Evolutionary conservation across 345 rosid species (phyloP), one percentile per base, ranked within the genome.

Genomic region (Camelina sativa): DNA sequence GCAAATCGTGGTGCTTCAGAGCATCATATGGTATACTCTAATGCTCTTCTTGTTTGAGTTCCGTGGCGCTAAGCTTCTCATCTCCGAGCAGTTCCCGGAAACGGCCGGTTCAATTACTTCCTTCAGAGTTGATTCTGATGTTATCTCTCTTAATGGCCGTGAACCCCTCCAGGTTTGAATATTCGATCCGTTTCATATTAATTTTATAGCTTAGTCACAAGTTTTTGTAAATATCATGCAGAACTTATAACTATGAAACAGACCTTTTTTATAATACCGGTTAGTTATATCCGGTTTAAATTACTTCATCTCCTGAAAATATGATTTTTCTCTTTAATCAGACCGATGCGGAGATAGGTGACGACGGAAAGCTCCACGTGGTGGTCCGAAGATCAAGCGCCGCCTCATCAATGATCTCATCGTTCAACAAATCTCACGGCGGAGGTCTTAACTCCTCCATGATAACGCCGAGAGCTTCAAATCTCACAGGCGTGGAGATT

Each of bases 1-100:
- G 63, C 97, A 91, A 57, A 85, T 91, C 54, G 97, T 91, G 19
- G 97, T 91, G n/a, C 58, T 89, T 41, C 94, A 91, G 67, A 86
- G 94, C 56, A 87, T 91, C 53, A 82, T 91, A 23, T 91, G 97
- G 97, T 91, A 89, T 73, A 91, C 97, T 1, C 78, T 91, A 13
- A 86, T 91, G 92, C 87, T 91, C 25, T 86, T 89, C 77, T 44
- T 91, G 86, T 91, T 91, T 12, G 97, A 91, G 69, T 91, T 89
- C 60, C 75, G 97, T 48, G 97, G 95, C 1, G 95, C 97, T 2
- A 86, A 75, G 85, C 82, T 86, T 47, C 81, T 91, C 19, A 89
- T 91, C 80, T 77, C 83, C 47, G 97, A 91, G 25, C 95, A 91
- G 69, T 91, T 91, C 78, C 97, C 97, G 0, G 97, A 85, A 62